Conservation (phyloP, 768 basidiomycete genomes). For the Lentinula edodes region DNA sequence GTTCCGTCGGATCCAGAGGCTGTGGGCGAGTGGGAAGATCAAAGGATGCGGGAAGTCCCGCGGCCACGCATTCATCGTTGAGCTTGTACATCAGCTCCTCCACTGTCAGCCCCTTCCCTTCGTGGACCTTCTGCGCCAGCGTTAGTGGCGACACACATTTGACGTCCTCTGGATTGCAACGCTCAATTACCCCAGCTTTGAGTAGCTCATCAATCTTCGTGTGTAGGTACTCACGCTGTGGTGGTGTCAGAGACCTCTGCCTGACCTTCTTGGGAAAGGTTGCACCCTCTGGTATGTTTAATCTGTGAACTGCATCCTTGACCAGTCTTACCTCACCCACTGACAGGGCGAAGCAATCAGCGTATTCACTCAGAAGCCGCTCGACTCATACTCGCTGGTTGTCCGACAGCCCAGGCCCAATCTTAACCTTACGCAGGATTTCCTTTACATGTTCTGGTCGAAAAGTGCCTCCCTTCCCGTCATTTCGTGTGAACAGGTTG, state of each 20-base stretch:
- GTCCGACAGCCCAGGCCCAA: too few species aligned
- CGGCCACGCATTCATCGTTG: constrained; percentile 26
- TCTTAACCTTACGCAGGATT: constrained; percentile 13
- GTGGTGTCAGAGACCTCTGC: constrained; percentile 24
- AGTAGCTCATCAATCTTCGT: constrained; percentile 27
- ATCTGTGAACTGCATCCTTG: constrained; percentile 22
- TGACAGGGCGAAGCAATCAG: constrained; percentile 32
- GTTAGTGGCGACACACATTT: constrained; percentile 29
- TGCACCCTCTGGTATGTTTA: constrained; percentile 23
- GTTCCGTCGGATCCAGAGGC: too few species aligned
- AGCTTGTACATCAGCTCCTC: constrained; percentile 27
- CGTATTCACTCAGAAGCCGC: constrained; percentile 21
- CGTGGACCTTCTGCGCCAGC: constrained; percentile 31
- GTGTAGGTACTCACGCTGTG: constrained; percentile 25
- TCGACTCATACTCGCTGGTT: constrained; percentile 20
- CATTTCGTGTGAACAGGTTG: constrained; percentile 13
- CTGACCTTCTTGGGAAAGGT: constrained; percentile 25
- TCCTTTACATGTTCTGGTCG: constrained; percentile 15
- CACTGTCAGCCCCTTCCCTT: constrained; percentile 19
- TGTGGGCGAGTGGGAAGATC: constrained; percentile 7
- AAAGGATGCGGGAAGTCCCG: constrained; percentile 8
- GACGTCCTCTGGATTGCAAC: constrained; percentile 14
- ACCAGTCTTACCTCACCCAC: constrained; percentile 11
- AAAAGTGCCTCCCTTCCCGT: constrained; percentile 21
- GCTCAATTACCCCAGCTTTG: constrained; percentile 25